Conservation (phyloP, 2,329 filamentous ascomycete genomes). For the Diplodia mutila region DNA sequence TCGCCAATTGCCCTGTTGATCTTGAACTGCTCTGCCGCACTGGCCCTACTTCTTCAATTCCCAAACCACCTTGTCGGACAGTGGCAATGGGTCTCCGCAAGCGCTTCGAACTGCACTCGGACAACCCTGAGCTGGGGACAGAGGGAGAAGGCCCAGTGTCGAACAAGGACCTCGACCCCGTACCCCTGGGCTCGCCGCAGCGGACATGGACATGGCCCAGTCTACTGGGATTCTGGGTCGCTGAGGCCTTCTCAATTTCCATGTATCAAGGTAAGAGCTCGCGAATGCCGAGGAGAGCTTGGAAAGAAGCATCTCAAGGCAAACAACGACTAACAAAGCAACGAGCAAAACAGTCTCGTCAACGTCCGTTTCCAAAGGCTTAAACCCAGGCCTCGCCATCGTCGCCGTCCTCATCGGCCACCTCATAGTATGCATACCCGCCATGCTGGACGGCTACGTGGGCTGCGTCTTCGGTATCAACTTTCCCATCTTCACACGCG, state of each 20-base stretch:
- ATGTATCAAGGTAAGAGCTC: slow-evolving; percentile 28
- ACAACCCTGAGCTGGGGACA: slow-evolving; percentile 2
- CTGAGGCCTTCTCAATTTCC: slow-evolving; percentile 31
- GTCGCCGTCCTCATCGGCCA: slow-evolving; percentile 31
- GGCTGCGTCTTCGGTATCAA: slow-evolving; percentile 26
- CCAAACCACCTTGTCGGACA: not conserved
- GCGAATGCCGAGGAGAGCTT: no score
- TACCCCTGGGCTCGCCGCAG: slow-evolving; percentile 28
- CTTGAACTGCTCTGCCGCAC: not conserved
- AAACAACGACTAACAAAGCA: not conserved
- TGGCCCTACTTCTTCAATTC: not conserved
- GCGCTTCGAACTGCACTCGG: slow-evolving; percentile 26
- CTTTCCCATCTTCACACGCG: slow-evolving; percentile 32
- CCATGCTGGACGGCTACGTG: slow-evolving; percentile 25
- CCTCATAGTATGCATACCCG: slow-evolving; percentile 29
- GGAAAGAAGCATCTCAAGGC: not conserved
- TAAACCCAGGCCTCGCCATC: slow-evolving; percentile 31
- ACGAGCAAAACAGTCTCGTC: slow-evolving; percentile 26
- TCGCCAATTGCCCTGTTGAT: not conserved
- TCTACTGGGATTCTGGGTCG: slow-evolving; percentile 31
- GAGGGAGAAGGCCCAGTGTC: slow-evolving; percentile 20
- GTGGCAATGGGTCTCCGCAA: slow-evolving; percentile 27
- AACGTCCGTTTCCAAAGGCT: slow-evolving; percentile 29
- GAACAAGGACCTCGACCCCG: slow-evolving; percentile 29
- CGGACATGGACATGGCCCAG: slow-evolving; percentile 32